A percentile compares a stretch with the other conserved stretches of the same genome.
Evolutionary conservation across 331 rosid species (phyloP).

Genomic region (Quercus tomentella): DNA sequence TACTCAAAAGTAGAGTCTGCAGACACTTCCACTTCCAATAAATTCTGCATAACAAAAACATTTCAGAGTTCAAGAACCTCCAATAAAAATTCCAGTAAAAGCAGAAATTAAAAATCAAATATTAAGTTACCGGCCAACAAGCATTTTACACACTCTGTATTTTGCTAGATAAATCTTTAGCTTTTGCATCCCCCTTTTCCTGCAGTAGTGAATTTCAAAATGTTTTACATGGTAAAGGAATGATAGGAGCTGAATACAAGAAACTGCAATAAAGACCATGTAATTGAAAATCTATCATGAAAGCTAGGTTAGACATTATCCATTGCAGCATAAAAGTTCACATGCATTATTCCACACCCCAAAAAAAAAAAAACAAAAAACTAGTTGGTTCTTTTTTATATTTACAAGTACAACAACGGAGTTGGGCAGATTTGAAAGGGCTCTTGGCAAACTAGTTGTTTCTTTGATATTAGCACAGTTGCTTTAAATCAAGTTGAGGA

Average conservation of each 20-base stretch:
- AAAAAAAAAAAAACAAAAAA: too few species aligned
- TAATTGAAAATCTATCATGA: too few species aligned
- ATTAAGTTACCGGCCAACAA: conserved; percentile 20
- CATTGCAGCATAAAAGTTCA: neutral
- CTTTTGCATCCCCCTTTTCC: conserved; percentile 70
- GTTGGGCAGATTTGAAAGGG: too few species aligned
- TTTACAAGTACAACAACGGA: too few species aligned
- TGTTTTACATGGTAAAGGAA: neutral
- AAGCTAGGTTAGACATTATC: neutral
- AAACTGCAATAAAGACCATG: neutral
- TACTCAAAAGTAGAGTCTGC: conserved; percentile 45
- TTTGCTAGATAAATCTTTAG: conserved; percentile 73
- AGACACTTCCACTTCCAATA: conserved; percentile 26
- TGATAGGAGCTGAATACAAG: neutral
- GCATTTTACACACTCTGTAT: conserved; percentile 65
- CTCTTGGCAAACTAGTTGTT: neutral
- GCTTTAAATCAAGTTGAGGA: neutral
- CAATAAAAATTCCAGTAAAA: neutral
- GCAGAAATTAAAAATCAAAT: conserved; percentile 3
- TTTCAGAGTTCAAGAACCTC: conserved; percentile 7
- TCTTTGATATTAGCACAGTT: neutral
- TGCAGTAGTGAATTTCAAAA: conserved; percentile 31
- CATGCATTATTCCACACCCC: neutral
- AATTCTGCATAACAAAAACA: conserved; percentile 39
- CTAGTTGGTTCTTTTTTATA: too few species aligned